Evolutionary conservation across 768 basidiomycete species (phyloP).

Genomic region (Cystofilobasidium ferigula): DNA sequence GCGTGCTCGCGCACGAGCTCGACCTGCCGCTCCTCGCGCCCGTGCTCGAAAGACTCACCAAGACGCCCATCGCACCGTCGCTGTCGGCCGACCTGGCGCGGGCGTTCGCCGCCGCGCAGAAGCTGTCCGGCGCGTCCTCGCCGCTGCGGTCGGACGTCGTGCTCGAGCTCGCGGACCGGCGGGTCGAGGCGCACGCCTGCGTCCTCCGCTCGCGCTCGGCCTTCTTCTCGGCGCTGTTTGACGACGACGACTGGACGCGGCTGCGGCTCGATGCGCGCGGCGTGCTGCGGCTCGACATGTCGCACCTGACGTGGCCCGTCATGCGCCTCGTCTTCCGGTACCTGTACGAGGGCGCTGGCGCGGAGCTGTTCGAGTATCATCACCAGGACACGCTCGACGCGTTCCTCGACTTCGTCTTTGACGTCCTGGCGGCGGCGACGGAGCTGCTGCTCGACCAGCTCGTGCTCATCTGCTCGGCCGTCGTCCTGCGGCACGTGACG

Average conservation of each 20-base stretch:
- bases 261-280: conserved; percentile 50
- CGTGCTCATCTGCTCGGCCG: conserved; percentile 65
- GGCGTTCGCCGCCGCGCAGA: conserved; percentile 43
- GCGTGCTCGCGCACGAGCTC: conserved; percentile 49
- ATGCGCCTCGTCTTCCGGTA: conserved; percentile 67
- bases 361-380: conserved; percentile 58
- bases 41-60: conserved; percentile 54
- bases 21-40: conserved; percentile 48
- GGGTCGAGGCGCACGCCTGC: conserved; percentile 56
- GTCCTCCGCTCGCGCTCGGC: conserved; percentile 71
- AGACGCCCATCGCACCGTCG: conserved; percentile 46
- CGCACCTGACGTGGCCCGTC: conserved; percentile 59
- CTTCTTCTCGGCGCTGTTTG: conserved; percentile 76
- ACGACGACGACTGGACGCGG: conserved; percentile 66
- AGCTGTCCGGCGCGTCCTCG: background rate
- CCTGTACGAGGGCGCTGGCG: conserved; percentile 61
- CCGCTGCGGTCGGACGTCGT: conserved; percentile 48
- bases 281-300: conserved; percentile 54
- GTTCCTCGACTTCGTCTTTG: conserved; percentile 73
- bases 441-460: conserved; percentile 81
- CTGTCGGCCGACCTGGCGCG: conserved; percentile 46
- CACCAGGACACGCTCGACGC: conserved; percentile 62
- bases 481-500: conserved; percentile 57
- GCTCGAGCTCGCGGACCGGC: conserved; percentile 55
- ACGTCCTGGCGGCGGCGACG: conserved; percentile 73